phyloP scores from a whole-genome alignment of 805 yeast genomes.

The Cyberlindnera lachancei region DNA sequence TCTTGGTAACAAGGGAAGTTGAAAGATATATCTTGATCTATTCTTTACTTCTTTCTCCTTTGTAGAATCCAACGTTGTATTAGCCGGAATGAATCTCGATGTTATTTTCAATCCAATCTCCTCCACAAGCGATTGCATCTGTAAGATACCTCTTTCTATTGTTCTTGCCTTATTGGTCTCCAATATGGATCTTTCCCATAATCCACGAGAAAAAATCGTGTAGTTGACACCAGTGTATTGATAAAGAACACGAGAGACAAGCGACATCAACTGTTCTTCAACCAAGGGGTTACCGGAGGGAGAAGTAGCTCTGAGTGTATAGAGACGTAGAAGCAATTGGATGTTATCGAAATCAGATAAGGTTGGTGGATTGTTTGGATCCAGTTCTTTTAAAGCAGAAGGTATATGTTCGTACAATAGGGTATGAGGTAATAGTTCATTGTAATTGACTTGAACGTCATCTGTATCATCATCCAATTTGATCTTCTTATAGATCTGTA shows the following conservation, averaged over 20 bases:
- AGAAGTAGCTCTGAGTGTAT: slow-evolving; percentile 56
- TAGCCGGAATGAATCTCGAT: slow-evolving; percentile 45
- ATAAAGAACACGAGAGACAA: slow-evolving; percentile 64
- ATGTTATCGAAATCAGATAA: slow-evolving; percentile 62
- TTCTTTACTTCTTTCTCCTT: slow-evolving; percentile 27
- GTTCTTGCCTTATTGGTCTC: slow-evolving; percentile 80
- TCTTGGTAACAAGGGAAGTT: slow-evolving; percentile 69
- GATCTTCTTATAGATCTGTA: slow-evolving; percentile 30
- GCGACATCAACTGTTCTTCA: slow-evolving; percentile 76
- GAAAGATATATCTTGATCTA: slow-evolving; percentile 65
- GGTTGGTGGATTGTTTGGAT: slow-evolving; percentile 78
- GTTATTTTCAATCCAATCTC: slow-evolving; percentile 69
- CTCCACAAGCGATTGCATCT: slow-evolving; percentile 86
- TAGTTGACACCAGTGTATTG: slow-evolving; percentile 49
- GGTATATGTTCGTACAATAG: slow-evolving; percentile 60
- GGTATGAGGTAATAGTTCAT: slow-evolving; percentile 55
- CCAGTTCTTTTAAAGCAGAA: slow-evolving; percentile 39
- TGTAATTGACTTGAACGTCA: slow-evolving; percentile 26
- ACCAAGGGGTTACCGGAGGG: slow-evolving; percentile 67
- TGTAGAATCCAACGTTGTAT: slow-evolving; percentile 11
- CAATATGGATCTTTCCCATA: slow-evolving; percentile 84
- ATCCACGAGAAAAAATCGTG: slow-evolving; percentile 69
- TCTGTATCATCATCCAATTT: slow-evolving; percentile 30
- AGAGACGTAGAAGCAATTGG: slow-evolving; percentile 65
- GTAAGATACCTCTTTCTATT: slow-evolving; percentile 88